Percentiles rank a stretch among this genome's conserved stretches.
Evolutionary conservation across 2,329 filamentous ascomycete species (phyloP).

Genomic region (Penicillium sp.): DNA sequence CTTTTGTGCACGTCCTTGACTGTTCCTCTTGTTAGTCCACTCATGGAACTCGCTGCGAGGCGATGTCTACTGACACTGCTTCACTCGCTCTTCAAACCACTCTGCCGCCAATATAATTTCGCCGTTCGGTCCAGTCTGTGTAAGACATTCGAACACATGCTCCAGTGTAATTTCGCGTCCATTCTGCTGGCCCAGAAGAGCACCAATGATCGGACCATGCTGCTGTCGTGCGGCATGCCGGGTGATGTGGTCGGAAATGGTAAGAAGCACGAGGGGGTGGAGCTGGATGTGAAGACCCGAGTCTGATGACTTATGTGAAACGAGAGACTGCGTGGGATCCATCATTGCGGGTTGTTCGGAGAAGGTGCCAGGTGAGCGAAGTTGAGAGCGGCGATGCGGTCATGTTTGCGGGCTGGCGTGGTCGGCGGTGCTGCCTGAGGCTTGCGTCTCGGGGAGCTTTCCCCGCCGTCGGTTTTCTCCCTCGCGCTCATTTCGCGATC

Average conservation of each 20-base stretch:
- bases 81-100: constrained; percentile 75
- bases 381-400: constrained; percentile 17
- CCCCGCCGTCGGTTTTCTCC: constrained; percentile 22
- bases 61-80: constrained; percentile 66
- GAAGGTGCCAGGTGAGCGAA: constrained; percentile 1
- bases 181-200: constrained; percentile 86
- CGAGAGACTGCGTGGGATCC: constrained; percentile 53
- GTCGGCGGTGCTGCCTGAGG: not conserved
- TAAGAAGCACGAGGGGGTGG: constrained; percentile 91
- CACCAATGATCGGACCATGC: constrained; percentile 74
- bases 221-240: constrained; percentile 78
- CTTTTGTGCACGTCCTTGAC: constrained; percentile 86
- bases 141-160: constrained; percentile 82
- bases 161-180: constrained; percentile 88
- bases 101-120: constrained; percentile 61
- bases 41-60: not conserved
- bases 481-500: not conserved
- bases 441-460: constrained; percentile 11
- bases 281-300: constrained; percentile 76
- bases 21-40: constrained; percentile 40
- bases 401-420: constrained; percentile 30
- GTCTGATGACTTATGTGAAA: constrained; percentile 68
- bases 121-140: constrained; percentile 51
- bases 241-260: constrained; percentile 94
- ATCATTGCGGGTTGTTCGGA: constrained; percentile 15